phyloP scores from a whole-genome alignment of 2,329 filamentous ascomycete genomes.

The Curvularia spicifera region DNA sequence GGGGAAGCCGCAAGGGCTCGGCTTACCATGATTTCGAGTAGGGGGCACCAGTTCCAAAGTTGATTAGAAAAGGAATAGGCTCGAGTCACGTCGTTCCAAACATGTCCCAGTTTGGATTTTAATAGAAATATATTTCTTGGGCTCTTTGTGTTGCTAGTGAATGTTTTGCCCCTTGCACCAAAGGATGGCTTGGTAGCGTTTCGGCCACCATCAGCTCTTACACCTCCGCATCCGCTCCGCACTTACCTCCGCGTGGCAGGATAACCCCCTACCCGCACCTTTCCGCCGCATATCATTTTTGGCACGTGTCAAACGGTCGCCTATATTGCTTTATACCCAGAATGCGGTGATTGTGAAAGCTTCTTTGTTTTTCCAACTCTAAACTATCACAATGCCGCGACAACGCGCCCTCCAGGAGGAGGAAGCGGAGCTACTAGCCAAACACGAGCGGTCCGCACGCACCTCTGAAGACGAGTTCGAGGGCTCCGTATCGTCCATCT shows the following conservation, averaged over 20 bases:
- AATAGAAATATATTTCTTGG: conserved; percentile 33
- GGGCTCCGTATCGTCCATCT: conserved; percentile 75
- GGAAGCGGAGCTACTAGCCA: conserved; percentile 55
- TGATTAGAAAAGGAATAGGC: neutral
- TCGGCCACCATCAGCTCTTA: conserved; percentile 33
- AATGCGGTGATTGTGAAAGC: conserved; percentile 24
- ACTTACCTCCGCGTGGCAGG: conserved; percentile 10
- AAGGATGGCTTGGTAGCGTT: conserved; percentile 39
- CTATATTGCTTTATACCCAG: conserved; percentile 5
- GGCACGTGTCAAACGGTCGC: conserved; percentile 3
- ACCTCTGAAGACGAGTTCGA: conserved; percentile 46
- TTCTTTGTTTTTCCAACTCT: neutral
- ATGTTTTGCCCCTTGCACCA: conserved; percentile 26
- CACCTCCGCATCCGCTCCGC: conserved; percentile 42
- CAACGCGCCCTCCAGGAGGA: conserved; percentile 49
- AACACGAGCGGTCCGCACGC: conserved; percentile 39
- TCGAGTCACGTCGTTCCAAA: conserved; percentile 6
- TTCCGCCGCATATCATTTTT: conserved; percentile 4
- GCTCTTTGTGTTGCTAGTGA: conserved; percentile 34
- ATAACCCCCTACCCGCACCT: conserved; percentile 12
- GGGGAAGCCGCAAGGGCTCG: conserved; percentile 3
- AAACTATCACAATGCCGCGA: conserved; percentile 40
- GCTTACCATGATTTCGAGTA: neutral
- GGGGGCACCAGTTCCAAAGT: conserved; percentile 1
- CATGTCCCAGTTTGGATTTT: conserved; percentile 26